phyloP scores from a whole-genome alignment of 1,284 basidiomycete species.

The Trichosporon sp. region DNA sequence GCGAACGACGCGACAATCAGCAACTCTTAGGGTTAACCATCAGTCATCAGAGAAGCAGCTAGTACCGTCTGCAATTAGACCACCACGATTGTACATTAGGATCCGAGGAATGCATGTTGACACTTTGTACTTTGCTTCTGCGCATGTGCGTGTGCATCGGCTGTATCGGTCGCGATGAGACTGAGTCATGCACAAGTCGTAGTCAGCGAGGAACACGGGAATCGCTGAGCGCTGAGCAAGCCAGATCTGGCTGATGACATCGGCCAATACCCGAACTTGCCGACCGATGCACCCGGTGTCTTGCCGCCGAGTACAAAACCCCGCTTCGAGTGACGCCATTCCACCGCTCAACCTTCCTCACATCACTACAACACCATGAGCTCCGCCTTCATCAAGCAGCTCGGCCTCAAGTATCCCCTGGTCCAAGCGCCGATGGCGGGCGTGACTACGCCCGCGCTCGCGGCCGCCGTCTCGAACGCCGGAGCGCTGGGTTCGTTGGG shows the following conservation, averaged over 20 bases:
- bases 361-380: neutral
- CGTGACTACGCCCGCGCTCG: constrained; percentile 44
- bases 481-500: constrained; percentile 49
- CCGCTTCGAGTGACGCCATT: too few relatives aligned
- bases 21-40: too few relatives aligned
- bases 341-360: neutral
- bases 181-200: neutral
- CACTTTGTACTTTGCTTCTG: neutral
- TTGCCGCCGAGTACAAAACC: neutral
- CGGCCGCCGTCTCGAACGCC: constrained; percentile 49
- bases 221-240: neutral
- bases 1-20: too few relatives aligned
- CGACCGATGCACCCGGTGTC: neutral
- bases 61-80: neutral
- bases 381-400: constrained; percentile 23
- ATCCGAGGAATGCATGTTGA: neutral
- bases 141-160: neutral
- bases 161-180: neutral
- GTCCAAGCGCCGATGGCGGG: constrained; percentile 53
- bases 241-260: neutral
- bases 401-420: constrained; percentile 43
- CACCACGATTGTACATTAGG: neutral
- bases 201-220: neutral
- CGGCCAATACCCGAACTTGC: neutral
- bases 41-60: too few relatives aligned